Evolutionary conservation across 2,329 filamentous ascomycete genomes (phyloP).

Genomic region (Venturia carpophila): DNA sequence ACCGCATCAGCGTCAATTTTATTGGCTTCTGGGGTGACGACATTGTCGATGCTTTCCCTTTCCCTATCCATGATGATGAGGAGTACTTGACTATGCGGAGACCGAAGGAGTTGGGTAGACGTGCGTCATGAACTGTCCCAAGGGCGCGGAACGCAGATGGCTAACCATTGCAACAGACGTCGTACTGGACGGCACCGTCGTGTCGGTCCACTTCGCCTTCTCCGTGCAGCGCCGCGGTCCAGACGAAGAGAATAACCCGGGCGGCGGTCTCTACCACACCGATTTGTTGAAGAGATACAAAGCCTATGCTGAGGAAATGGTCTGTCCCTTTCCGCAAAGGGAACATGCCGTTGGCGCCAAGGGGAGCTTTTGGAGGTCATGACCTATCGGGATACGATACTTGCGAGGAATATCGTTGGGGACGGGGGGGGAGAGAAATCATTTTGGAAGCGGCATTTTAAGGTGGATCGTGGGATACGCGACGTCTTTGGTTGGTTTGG

Average conservation of each 20-base stretch:
- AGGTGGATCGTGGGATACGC: neutral
- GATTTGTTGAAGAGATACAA: conserved; percentile 13
- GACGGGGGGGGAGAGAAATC: too few species aligned
- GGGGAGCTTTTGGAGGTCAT: conserved; percentile 3
- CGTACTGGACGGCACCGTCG: conserved; percentile 14
- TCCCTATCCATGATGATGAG: conserved; percentile 16
- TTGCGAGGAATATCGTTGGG: too few species aligned
- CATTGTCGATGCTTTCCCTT: conserved; percentile 12
- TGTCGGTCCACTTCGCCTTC: conserved; percentile 13
- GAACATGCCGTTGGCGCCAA: neutral
- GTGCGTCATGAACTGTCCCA: conserved; percentile 5
- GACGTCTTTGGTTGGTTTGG: too few species aligned
- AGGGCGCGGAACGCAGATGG: neutral
- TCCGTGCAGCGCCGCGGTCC: neutral
- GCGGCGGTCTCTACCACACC: conserved; percentile 15
- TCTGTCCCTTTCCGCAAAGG: conserved; percentile 12
- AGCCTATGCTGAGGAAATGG: conserved; percentile 15
- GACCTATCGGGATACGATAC: neutral
- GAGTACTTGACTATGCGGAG: conserved; percentile 7
- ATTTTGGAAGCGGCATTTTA: neutral
- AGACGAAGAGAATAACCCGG: conserved; percentile 6
- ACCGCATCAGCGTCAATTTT: conserved; percentile 19
- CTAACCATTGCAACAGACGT: conserved; percentile 9
- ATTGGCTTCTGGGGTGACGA: conserved; percentile 18
- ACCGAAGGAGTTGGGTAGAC: conserved; percentile 15